These are phyloP conservation scores for Mortierella polycephala DNA, from an alignment of 371 early-diverging fungal genomes.

Conservation along the genomic window DNA sequence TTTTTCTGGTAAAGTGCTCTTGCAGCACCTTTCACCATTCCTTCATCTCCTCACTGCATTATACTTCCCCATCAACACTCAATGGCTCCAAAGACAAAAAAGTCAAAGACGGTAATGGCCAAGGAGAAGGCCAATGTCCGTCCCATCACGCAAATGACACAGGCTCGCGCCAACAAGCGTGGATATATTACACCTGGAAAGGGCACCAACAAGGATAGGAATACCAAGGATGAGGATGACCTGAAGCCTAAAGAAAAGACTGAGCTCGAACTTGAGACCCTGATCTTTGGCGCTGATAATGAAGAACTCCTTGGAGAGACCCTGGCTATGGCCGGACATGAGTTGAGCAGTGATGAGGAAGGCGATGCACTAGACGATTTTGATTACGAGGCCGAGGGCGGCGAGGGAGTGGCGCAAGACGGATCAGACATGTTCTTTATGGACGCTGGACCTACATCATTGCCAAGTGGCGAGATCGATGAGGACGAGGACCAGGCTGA, in stretches of 20 bases:
- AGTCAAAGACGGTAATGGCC: conserved; percentile 12
- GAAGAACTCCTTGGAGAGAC: conserved; percentile 36
- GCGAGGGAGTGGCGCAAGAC: not conserved
- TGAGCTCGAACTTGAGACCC: conserved; percentile 47
- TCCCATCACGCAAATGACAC: conserved; percentile 32
- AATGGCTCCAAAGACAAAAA: conserved; percentile 43
- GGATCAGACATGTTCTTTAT: conserved; percentile 50
- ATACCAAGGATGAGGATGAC: conserved; percentile 6
- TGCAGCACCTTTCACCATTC: not conserved
- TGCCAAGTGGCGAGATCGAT: conserved; percentile 23
- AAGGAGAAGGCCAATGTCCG: conserved; percentile 22
- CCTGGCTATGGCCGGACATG: conserved; percentile 36
- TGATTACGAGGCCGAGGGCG: conserved; percentile 30
- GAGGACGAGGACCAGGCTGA: conserved; percentile 22
- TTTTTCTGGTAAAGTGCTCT: too few relatives aligned
- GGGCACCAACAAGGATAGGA: not conserved
- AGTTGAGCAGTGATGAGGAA: conserved; percentile 48
- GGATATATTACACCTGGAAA: conserved; percentile 7
- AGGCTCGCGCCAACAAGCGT: conserved; percentile 15
- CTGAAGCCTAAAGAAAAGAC: conserved; percentile 48
- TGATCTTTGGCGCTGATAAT: conserved; percentile 48
- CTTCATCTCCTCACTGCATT: not conserved
- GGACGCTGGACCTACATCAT: conserved; percentile 39
- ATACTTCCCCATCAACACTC: not conserved
- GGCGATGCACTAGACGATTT: conserved; percentile 31